Evolutionary conservation across 2,329 filamentous ascomycete species (phyloP).

Genomic region (Penicillium oxalicum): DNA sequence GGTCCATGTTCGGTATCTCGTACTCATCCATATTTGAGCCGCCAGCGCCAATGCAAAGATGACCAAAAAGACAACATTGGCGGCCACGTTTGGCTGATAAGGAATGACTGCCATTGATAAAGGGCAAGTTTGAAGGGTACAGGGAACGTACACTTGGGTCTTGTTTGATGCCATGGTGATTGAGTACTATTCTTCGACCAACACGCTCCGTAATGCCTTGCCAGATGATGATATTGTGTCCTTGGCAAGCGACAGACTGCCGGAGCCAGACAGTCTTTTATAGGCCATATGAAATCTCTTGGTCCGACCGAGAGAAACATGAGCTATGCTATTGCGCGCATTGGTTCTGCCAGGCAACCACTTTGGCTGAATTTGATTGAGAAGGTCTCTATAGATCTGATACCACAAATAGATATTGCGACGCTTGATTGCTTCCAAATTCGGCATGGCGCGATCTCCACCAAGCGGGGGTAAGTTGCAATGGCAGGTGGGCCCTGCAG

Average conservation of each 20-base stretch:
- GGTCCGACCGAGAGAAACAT: no score
- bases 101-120: not conserved
- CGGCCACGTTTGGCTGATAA: not conserved
- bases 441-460: not conserved
- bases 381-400: not conserved
- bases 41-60: not conserved
- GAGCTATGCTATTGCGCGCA: no score
- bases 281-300: no score
- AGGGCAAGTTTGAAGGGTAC: not conserved
- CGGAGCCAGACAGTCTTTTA: no score
- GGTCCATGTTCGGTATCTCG: not conserved
- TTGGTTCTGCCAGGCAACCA: no score
- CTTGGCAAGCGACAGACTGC: no score
- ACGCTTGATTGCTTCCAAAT: not conserved
- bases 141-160: not conserved
- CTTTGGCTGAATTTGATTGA: not conserved
- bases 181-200: not conserved
- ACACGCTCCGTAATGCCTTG: no score
- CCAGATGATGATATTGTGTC: not conserved
- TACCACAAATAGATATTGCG: not conserved
- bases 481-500: no score
- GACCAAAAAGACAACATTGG: not conserved
- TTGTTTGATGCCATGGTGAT: not conserved
- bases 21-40: not conserved
- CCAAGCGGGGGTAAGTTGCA: no score